Evolutionary conservation across 2,329 filamentous ascomycete species (phyloP).

Genomic region (Colletotrichum sp.): DNA sequence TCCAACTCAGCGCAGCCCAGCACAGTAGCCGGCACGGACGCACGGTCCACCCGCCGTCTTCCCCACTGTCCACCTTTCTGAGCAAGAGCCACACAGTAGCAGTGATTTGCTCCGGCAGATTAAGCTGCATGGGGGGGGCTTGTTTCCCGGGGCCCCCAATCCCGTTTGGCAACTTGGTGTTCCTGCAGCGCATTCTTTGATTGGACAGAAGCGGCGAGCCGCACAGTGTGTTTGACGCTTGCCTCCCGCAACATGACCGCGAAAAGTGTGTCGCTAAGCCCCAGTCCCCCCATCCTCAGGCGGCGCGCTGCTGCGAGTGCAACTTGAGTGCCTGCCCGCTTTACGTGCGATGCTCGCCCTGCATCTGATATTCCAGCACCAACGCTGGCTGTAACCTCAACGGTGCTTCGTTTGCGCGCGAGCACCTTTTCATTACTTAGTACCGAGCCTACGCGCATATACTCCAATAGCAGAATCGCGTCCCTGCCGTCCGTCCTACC

Average conservation of each 20-base stretch:
- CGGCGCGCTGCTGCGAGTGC: background rate
- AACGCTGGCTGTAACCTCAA: background rate
- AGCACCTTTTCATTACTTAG: background rate
- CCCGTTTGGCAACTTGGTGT: background rate
- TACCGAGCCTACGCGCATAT: background rate
- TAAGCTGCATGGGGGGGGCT: slow-evolving; percentile 3
- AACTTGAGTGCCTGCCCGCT: background rate
- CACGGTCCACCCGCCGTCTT: background rate
- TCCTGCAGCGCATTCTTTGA: background rate
- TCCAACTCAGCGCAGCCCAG: background rate
- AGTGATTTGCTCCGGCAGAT: background rate
- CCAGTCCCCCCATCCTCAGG: background rate
- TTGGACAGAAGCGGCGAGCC: slow-evolving; percentile 5
- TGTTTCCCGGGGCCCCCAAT: background rate
- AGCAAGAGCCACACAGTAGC: slow-evolving; percentile 8
- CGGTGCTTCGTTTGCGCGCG: background rate
- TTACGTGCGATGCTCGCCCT: background rate
- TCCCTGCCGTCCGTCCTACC: background rate
- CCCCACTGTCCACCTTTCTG: background rate
- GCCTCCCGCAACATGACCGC: background rate
- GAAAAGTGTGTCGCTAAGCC: background rate
- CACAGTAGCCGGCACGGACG: background rate
- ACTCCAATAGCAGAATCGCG: background rate
- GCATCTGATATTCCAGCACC: background rate
- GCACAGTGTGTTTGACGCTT: slow-evolving; percentile 12